Conservation (phyloP, 306 rosid species). For the Macrotyloma uniflorum region DNA sequence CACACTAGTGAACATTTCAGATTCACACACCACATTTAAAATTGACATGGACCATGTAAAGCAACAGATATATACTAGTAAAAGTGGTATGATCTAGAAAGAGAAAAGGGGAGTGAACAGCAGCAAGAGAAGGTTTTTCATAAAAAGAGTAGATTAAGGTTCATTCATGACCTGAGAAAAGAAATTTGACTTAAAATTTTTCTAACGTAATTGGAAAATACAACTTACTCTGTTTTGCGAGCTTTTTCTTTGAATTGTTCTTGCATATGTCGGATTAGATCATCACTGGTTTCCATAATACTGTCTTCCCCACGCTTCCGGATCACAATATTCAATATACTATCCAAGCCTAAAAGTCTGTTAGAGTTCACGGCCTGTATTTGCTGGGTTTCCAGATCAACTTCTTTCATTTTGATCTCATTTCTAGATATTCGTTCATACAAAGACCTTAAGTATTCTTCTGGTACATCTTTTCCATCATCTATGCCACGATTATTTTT, state of each 20-base stretch:
- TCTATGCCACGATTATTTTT: slow-evolving; percentile 98
- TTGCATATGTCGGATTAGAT: slow-evolving; percentile 94
- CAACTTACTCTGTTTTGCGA: slow-evolving; percentile 93
- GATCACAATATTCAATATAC: slow-evolving; percentile 91
- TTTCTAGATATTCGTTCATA: slow-evolving; percentile 92
- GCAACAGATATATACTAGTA: slow-evolving; percentile 25
- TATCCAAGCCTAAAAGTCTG: slow-evolving; percentile 86
- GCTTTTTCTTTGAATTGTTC: slow-evolving; percentile 98
- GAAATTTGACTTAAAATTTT: slow-evolving; percentile 9
- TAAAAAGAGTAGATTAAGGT: slow-evolving; percentile 17
- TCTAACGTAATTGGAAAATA: slow-evolving; percentile 27
- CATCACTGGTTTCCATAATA: slow-evolving; percentile 91
- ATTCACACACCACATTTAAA: slow-evolving; percentile 16
- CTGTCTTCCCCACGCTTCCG: slow-evolving; percentile 88
- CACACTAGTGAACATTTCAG: slow-evolving; percentile 16
- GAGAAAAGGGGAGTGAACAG: slow-evolving; percentile 1
- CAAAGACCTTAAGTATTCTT: slow-evolving; percentile 85
- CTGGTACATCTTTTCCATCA: slow-evolving; percentile 98
- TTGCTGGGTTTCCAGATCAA: slow-evolving; percentile 85
- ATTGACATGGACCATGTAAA: slow-evolving; percentile 9
- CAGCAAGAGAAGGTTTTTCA: slow-evolving; percentile 20
- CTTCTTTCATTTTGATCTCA: slow-evolving; percentile 98
- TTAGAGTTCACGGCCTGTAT: slow-evolving; percentile 83
- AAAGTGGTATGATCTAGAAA: slow-evolving; percentile 24
- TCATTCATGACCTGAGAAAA: slow-evolving; percentile 24